phyloP scores from a whole-genome alignment of 768 basidiomycete species.

The Chalciporus chontae region DNA sequence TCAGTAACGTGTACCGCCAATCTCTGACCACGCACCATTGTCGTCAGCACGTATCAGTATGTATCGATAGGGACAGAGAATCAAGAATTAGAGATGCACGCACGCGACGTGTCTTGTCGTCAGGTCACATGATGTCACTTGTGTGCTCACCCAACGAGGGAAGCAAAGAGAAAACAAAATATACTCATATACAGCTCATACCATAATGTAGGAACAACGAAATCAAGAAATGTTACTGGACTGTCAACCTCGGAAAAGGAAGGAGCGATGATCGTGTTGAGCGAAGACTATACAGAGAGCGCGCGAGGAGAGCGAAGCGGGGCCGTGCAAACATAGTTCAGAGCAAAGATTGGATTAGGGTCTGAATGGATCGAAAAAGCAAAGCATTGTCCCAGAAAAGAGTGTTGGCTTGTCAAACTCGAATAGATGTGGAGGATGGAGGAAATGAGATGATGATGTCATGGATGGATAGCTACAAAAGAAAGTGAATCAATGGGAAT shows the following conservation, averaged over 20 bases:
- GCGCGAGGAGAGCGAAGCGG: slow-evolving; percentile 7
- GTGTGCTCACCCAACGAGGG: not conserved
- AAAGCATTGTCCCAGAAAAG: slow-evolving; percentile 27
- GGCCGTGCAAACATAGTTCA: slow-evolving; percentile 28
- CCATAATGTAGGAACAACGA: slow-evolving; percentile 14
- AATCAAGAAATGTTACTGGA: slow-evolving; percentile 20
- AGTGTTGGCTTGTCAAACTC: slow-evolving; percentile 15
- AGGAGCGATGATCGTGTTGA: slow-evolving; percentile 11
- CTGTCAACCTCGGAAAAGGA: slow-evolving; percentile 8
- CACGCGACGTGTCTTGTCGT: slow-evolving; percentile 1
- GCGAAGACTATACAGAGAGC: slow-evolving; percentile 12
- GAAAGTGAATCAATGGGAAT: slow-evolving; percentile 6
- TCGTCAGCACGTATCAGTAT: not conserved
- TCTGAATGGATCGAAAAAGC: slow-evolving; percentile 6
- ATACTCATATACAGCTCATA: slow-evolving; percentile 25
- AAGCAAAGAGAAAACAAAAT: slow-evolving; percentile 7
- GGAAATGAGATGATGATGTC: slow-evolving; percentile 20
- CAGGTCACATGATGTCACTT: slow-evolving; percentile 25
- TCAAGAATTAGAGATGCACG: not conserved
- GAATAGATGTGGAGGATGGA: slow-evolving; percentile 13
- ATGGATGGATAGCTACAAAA: slow-evolving; percentile 16
- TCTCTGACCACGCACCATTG: slow-evolving; percentile 18
- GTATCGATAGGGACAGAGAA: not conserved
- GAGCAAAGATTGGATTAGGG: slow-evolving; percentile 19
- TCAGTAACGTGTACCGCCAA: not conserved